phyloP scores from a whole-genome alignment of 1,284 basidiomycete genomes.

The Cystobasidiaceae sp. region DNA sequence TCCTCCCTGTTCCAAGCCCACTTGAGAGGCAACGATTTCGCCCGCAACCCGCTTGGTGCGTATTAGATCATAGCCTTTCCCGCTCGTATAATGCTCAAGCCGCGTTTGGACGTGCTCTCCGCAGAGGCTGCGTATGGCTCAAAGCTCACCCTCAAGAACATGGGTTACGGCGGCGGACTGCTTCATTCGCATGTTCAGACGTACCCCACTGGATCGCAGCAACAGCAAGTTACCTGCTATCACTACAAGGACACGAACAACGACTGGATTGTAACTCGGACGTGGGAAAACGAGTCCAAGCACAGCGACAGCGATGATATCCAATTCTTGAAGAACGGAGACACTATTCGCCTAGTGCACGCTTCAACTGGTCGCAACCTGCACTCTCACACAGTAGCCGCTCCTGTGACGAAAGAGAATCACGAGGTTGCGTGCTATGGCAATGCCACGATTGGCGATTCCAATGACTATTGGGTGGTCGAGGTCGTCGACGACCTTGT shows the following conservation, averaged over 20 bases:
- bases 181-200: slow-evolving; percentile 95
- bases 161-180: slow-evolving; percentile 94
- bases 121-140: slow-evolving; percentile 85
- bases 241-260: slow-evolving; percentile 99
- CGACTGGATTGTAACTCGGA: slow-evolving; percentile 76
- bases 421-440: slow-evolving; percentile 92
- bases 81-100: no score
- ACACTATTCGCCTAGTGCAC: slow-evolving; percentile 76
- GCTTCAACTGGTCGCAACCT: slow-evolving; percentile 76
- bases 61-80: slow-evolving; percentile 25
- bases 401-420: slow-evolving; percentile 83
- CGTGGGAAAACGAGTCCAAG: slow-evolving; percentile 67
- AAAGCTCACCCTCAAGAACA: slow-evolving; percentile 89
- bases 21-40: slow-evolving; percentile 87
- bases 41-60: slow-evolving; percentile 72
- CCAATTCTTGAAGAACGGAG: slow-evolving; percentile 68
- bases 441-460: slow-evolving; percentile 76
- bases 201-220: slow-evolving; percentile 83
- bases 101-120: neutral
- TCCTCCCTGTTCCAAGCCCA: slow-evolving; percentile 98
- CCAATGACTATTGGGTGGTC: slow-evolving; percentile 85
- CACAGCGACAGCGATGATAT: slow-evolving; percentile 61
- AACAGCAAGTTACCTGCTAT: slow-evolving; percentile 98
- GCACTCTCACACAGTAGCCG: slow-evolving; percentile 84
- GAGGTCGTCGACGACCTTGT: slow-evolving; percentile 87